Evolutionary conservation across 2,329 filamentous ascomycete species (phyloP).

Genomic region (Aspergillus phoenicis): DNA sequence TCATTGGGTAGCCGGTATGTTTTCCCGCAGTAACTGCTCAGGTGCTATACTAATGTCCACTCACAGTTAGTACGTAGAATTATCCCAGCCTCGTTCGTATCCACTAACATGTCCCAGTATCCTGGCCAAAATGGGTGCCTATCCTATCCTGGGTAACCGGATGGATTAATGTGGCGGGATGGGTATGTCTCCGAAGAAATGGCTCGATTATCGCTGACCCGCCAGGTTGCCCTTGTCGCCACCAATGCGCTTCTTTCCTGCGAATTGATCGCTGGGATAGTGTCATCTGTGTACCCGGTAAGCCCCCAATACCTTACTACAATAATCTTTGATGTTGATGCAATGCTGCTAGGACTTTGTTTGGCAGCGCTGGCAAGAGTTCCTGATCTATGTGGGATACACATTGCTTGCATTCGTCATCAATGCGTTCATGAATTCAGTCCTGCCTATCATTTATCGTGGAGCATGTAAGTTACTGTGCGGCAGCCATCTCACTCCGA

Average conservation of each 20-base stretch:
- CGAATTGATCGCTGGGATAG: slow-evolving; percentile 66
- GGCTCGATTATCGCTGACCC: slow-evolving; percentile 19
- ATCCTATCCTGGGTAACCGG: slow-evolving; percentile 69
- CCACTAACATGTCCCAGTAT: slow-evolving; percentile 40
- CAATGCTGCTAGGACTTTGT: slow-evolving; percentile 48
- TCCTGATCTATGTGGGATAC: slow-evolving; percentile 69
- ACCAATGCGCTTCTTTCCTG: slow-evolving; percentile 68
- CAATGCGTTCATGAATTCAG: slow-evolving; percentile 65
- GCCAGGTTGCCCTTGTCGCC: slow-evolving; percentile 59
- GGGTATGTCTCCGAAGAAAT: slow-evolving; percentile 49
- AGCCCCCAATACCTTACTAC: background rate
- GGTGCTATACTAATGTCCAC: slow-evolving; percentile 11
- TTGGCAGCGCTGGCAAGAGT: slow-evolving; percentile 67
- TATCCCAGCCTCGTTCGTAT: background rate
- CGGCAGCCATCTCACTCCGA: background rate
- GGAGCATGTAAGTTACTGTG: slow-evolving; percentile 52
- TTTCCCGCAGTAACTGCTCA: background rate
- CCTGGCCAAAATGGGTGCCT: slow-evolving; percentile 62
- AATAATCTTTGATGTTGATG: background rate
- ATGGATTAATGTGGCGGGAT: slow-evolving; percentile 69
- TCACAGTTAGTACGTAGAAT: slow-evolving; percentile 32
- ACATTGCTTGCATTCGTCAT: slow-evolving; percentile 62
- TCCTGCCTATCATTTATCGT: slow-evolving; percentile 67
- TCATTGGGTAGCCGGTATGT: slow-evolving; percentile 66
- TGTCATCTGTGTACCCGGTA: slow-evolving; percentile 60